Base-by-base conservation (phyloP, 1,139 yeast species). In the Hyphopichia burtonii region DNA sequence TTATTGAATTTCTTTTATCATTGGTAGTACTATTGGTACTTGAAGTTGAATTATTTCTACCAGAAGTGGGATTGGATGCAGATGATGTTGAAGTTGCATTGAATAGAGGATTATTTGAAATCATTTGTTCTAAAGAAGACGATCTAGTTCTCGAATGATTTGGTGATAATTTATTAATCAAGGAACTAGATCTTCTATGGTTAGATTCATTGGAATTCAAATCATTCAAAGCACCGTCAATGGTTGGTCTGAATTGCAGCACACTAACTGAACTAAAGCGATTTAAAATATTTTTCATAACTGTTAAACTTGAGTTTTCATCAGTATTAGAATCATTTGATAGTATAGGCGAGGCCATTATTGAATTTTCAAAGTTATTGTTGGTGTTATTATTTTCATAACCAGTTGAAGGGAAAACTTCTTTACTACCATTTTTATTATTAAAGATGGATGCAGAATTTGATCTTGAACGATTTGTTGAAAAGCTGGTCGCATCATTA, bases 201-300 rank as follows among this genome's bases (percentile, higher is more conserved):
- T 52, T 43, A 2, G 51, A 38, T 12, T 35, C 42, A 19, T 36
- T 39, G 10, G 38, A 19, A 11, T 38, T 44, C 3, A 31, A 3
- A 11, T 33, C 36, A 7, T n/a, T 33, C 4, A 36, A 9, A 19
- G 44, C 50, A 34, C 49, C 41, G 17, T 41, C 45, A 8, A 32
- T 16, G 3, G 41, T 33, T 23, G 43, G 41, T 18, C 38, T 45
- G 31, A 54, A 47, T 32, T 54, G 59, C 49, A 45, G 55, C 45
- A 56, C 67, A 54, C 43, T 63, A 17, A 53, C 71, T 49, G 58
- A 66, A 40, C 71, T 59, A 22, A 68, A 48, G 34, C 69, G 47
- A 5, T 72, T 75, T 34, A 71, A 50, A 7, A 71, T 61, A 46
- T 58, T 68, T 40, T 57, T 62, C 65, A 71, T 61, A 57, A 67